phyloP scores from a whole-genome alignment of 2,329 filamentous ascomycete genomes.

The Teratosphaeria viscida region DNA sequence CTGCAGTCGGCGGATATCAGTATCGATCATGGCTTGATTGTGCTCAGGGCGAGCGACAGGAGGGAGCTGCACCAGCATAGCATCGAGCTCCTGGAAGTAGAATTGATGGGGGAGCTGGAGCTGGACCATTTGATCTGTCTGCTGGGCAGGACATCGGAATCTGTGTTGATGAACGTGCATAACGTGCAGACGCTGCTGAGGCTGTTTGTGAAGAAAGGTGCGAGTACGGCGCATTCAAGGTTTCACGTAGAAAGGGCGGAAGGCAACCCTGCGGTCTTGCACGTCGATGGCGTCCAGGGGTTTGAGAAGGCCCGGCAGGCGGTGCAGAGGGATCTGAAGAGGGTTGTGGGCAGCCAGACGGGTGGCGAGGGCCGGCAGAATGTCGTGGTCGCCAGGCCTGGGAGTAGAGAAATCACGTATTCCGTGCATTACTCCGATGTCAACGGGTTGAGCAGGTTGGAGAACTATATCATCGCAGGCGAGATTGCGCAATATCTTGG shows the following conservation, averaged over 20 bases:
- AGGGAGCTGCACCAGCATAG: slow-evolving; percentile 14
- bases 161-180: slow-evolving; percentile 18
- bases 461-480: slow-evolving; percentile 27
- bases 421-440: slow-evolving; percentile 27
- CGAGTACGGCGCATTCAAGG: slow-evolving; percentile 18
- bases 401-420: slow-evolving; percentile 9
- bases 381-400: background rate
- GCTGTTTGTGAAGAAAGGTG: slow-evolving; percentile 15
- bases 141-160: slow-evolving; percentile 19
- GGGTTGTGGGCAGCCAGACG: slow-evolving; percentile 15
- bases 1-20: slow-evolving; percentile 15
- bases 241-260: slow-evolving; percentile 23
- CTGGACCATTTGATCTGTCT: slow-evolving; percentile 24
- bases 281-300: slow-evolving; percentile 14
- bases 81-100: slow-evolving; percentile 18
- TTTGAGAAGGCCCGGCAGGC: slow-evolving; percentile 25
- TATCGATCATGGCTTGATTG: slow-evolving; percentile 18
- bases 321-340: slow-evolving; percentile 21
- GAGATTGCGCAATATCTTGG: slow-evolving; percentile 24
- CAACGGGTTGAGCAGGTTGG: slow-evolving; percentile 26
- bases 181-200: slow-evolving; percentile 20
- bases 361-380: slow-evolving; percentile 7
- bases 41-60: slow-evolving; percentile 19
- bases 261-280: slow-evolving; percentile 19
- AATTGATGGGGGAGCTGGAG: slow-evolving; percentile 19